These are phyloP conservation scores for Colletotrichum sp. DNA, from an alignment of 2,329 filamentous ascomycete species.

Conservation along the genomic window DNA sequence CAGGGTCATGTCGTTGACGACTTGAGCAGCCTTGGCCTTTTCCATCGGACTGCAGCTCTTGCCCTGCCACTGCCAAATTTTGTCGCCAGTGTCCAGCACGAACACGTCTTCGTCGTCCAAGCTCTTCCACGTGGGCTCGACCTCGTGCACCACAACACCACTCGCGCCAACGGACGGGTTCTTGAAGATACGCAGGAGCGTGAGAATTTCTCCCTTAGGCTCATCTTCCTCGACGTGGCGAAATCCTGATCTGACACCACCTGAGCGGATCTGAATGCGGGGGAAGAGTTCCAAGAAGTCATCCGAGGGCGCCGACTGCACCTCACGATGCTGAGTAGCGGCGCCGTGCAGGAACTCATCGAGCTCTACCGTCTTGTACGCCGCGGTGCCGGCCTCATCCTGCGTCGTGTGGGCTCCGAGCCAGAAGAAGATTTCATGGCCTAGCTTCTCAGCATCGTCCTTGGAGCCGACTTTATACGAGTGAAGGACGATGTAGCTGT, in stretches of 20 bases:
- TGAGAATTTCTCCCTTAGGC: slow-evolving; percentile 45
- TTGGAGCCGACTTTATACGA: slow-evolving; percentile 58
- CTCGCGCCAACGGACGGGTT: slow-evolving; percentile 52
- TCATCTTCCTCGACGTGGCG: slow-evolving; percentile 61
- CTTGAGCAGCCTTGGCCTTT: slow-evolving; percentile 70
- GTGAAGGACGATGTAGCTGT: slow-evolving; percentile 71
- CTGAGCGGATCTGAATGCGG: slow-evolving; percentile 61
- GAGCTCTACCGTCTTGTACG: slow-evolving; percentile 74
- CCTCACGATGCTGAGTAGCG: slow-evolving; percentile 69
- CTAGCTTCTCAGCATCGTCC: slow-evolving; percentile 48
- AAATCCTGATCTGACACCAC: slow-evolving; percentile 68
- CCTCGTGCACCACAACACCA: slow-evolving; percentile 66
- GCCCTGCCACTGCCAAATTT: slow-evolving; percentile 76
- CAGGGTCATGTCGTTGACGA: slow-evolving; percentile 68
- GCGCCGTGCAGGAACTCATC: slow-evolving; percentile 69
- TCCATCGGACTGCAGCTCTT: slow-evolving; percentile 70
- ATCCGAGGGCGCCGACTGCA: slow-evolving; percentile 62
- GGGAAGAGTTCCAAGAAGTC: slow-evolving; percentile 68
- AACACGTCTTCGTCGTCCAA: slow-evolving; percentile 72
- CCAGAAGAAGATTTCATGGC: slow-evolving; percentile 75
- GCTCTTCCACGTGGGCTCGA: slow-evolving; percentile 64
- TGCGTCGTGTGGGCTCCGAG: slow-evolving; percentile 68
- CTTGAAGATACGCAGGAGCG: slow-evolving; percentile 68
- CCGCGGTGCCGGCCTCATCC: slow-evolving; percentile 72
- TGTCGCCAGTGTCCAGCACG: slow-evolving; percentile 64